Evolutionary conservation across 1,284 basidiomycete species (phyloP).

Genomic region (Cryptococcus sp.): DNA sequence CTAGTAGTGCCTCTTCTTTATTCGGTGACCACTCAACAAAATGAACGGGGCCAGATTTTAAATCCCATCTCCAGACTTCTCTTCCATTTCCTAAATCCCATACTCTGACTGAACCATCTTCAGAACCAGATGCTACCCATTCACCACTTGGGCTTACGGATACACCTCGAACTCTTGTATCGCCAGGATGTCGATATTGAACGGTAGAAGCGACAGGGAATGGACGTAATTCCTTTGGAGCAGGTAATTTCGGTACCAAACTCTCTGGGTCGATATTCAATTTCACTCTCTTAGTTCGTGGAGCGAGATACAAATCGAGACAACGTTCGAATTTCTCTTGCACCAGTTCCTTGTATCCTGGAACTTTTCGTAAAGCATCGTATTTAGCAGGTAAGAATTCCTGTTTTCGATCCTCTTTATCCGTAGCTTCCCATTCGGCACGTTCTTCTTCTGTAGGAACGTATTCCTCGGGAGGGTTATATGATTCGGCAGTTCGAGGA

Average conservation of each 20-base stretch:
- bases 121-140: slow-evolving; percentile 91
- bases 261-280: slow-evolving; percentile 87
- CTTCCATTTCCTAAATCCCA: slow-evolving; percentile 94
- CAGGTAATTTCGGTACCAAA: slow-evolving; percentile 92
- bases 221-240: slow-evolving; percentile 83
- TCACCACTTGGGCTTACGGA: slow-evolving; percentile 81
- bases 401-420: slow-evolving; percentile 85
- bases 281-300: slow-evolving; percentile 79
- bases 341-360: slow-evolving; percentile 86
- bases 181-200: slow-evolving; percentile 60
- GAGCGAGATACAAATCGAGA: slow-evolving; percentile 94
- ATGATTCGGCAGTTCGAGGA: slow-evolving; percentile 90
- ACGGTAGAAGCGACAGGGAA: slow-evolving; percentile 87
- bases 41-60: slow-evolving; percentile 70
- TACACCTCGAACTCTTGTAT: slow-evolving; percentile 66
- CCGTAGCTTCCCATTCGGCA: slow-evolving; percentile 76
- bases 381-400: slow-evolving; percentile 89
- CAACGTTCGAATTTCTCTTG: slow-evolving; percentile 92
- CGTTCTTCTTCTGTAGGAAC: slow-evolving; percentile 83
- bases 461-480: slow-evolving; percentile 98
- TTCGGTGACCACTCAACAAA: slow-evolving; percentile 92
- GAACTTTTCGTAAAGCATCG: slow-evolving; percentile 78
- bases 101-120: slow-evolving; percentile 77
- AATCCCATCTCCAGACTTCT: slow-evolving; percentile 83
- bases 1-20: slow-evolving; percentile 57